phyloP scores from a whole-genome alignment of 2,329 filamentous ascomycete species.

The Curvularia lunata region DNA sequence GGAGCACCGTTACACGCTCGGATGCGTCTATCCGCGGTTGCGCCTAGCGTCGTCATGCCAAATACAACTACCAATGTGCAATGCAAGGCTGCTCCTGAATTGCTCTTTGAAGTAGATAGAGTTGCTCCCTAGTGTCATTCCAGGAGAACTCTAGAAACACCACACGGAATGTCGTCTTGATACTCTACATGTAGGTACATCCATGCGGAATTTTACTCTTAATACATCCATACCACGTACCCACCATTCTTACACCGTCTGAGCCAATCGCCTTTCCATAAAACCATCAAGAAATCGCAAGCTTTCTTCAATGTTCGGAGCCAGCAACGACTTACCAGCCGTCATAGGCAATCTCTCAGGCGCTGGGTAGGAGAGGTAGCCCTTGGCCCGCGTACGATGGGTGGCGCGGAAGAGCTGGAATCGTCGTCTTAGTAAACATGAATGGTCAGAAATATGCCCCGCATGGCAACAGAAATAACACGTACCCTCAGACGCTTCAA shows the following conservation, averaged over 20 bases:
- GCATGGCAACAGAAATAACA: neutral
- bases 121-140: neutral
- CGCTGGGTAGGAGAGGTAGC: constrained; percentile 10
- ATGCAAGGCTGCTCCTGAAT: neutral
- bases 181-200: neutral
- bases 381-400: constrained; percentile 6
- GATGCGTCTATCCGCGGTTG: neutral
- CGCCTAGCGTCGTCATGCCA: neutral
- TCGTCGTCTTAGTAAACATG: neutral
- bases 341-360: constrained; percentile 11
- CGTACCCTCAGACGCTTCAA: constrained; percentile 8
- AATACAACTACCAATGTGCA: neutral
- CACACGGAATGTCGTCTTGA: no score
- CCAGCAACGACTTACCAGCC: constrained; percentile 9
- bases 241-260: constrained; percentile 1
- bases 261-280: constrained; percentile 3
- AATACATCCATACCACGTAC: neutral
- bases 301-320: neutral
- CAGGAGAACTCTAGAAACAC: no score
- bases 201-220: neutral
- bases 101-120: neutral
- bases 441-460: neutral
- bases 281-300: constrained; percentile 2
- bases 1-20: neutral
- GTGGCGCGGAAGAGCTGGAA: constrained; percentile 10